phyloP scores from a whole-genome alignment of 1,284 basidiomycete species.

The Peniophora sp. region DNA sequence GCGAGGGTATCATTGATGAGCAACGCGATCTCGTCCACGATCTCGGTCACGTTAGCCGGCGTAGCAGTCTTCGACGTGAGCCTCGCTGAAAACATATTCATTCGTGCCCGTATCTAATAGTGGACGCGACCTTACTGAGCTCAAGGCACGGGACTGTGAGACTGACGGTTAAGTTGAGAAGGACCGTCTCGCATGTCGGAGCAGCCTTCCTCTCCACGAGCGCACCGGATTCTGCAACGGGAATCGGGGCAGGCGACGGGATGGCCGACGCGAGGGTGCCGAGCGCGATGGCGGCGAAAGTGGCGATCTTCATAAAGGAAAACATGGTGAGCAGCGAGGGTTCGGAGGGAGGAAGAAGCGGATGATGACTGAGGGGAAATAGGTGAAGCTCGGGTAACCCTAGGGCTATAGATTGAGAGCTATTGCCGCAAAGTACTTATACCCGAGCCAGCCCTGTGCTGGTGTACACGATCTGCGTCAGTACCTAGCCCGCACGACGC shows the following conservation, averaged over 20 bases:
- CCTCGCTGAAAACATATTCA: not conserved
- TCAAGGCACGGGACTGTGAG: not conserved
- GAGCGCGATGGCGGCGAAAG: constrained; percentile 12
- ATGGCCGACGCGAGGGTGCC: constrained; percentile 13
- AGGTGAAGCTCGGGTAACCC: no score
- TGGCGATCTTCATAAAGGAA: constrained; percentile 6
- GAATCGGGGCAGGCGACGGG: constrained; percentile 8
- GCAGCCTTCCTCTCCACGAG: not conserved
- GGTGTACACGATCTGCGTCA: no score
- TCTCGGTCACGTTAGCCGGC: not conserved
- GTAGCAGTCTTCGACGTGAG: not conserved
- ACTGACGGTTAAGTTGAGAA: not conserved
- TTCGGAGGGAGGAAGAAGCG: not conserved
- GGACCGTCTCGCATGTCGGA: not conserved
- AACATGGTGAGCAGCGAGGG: not conserved
- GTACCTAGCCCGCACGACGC: no score
- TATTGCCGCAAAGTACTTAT: no score
- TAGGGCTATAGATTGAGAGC: no score
- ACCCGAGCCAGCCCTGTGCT: no score
- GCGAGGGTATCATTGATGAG: not conserved
- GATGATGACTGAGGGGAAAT: no score
- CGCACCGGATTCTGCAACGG: not conserved
- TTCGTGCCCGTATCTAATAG: not conserved
- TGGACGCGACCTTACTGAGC: not conserved
- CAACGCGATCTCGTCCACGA: not conserved